phyloP scores from a whole-genome alignment of 2,329 filamentous ascomycete genomes.

The Aplosporella prunicola region DNA sequence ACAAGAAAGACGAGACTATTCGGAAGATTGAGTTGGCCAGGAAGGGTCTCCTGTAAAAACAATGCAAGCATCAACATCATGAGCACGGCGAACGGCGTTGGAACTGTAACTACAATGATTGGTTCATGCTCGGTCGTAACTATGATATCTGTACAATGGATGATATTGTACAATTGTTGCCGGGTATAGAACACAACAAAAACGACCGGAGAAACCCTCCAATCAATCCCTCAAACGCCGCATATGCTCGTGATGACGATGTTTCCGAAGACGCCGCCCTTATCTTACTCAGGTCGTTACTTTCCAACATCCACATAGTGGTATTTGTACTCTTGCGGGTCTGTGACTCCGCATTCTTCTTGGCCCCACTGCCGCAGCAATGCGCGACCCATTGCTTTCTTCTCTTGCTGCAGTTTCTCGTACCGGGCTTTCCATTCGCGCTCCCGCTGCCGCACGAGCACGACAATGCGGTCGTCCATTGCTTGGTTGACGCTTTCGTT shows the following conservation, averaged over 20 bases:
- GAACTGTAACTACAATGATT: too few species aligned
- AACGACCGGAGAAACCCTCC: too few species aligned
- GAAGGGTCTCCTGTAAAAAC: constrained; percentile 58
- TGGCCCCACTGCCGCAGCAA: constrained; percentile 79
- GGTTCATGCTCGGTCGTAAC: too few species aligned
- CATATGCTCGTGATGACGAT: too few species aligned
- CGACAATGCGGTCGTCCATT: constrained; percentile 9
- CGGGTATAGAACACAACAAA: too few species aligned
- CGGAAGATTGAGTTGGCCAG: constrained; percentile 71
- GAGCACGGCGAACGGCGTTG: constrained; percentile 2
- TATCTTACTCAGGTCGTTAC: too few species aligned
- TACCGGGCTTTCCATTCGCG: constrained; percentile 5
- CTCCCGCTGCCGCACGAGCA: constrained; percentile 1
- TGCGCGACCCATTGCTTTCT: constrained; percentile 32
- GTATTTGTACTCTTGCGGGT: constrained; percentile 26
- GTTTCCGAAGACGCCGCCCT: too few species aligned
- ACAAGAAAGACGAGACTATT: constrained; percentile 59
- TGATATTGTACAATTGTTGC: too few species aligned
- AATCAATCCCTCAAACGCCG: too few species aligned
- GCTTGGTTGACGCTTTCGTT: constrained; percentile 1
- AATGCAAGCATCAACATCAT: background rate
- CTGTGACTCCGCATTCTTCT: constrained; percentile 24
- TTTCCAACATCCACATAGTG: too few species aligned
- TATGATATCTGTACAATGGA: too few species aligned
- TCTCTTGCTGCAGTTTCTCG: constrained; percentile 19